phyloP scores from a whole-genome alignment of 805 yeast species.

The Wickerhamiella kazuoi region DNA sequence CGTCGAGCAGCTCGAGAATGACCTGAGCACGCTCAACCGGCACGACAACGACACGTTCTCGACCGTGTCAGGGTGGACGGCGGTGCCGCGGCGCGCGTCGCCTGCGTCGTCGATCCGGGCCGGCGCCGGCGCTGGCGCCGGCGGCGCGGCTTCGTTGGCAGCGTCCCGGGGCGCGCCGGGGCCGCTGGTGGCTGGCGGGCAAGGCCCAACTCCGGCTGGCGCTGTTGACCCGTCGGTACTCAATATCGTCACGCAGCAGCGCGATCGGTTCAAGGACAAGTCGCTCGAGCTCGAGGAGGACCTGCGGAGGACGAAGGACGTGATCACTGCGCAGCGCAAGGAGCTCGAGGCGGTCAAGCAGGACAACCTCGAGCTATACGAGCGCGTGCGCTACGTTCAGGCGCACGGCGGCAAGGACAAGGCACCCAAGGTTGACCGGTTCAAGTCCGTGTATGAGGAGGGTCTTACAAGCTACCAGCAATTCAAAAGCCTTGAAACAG shows the following conservation, averaged over 20 bases:
- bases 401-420: constrained; percentile 20
- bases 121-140: constrained; percentile 1
- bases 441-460: constrained; percentile 47
- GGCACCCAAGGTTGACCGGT: constrained; percentile 32
- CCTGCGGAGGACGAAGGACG: constrained; percentile 36
- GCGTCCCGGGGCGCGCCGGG: no score
- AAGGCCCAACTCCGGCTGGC: constrained; percentile 2
- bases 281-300: constrained; percentile 76
- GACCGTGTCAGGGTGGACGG: constrained; percentile 22
- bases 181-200: constrained; percentile 11
- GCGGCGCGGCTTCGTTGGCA: not conserved
- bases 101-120: constrained; percentile 19
- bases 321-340: constrained; percentile 41
- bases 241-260: constrained; percentile 82
- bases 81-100: constrained; percentile 23
- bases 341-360: constrained; percentile 46
- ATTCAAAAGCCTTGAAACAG: constrained; percentile 61
- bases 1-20: constrained; percentile 55
- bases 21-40: constrained; percentile 26
- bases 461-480: constrained; percentile 69
- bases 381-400: constrained; percentile 30
- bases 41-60: constrained; percentile 16
- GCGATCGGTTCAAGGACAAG: constrained; percentile 79
- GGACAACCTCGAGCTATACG: constrained; percentile 68
- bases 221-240: constrained; percentile 26